These are phyloP conservation scores for Annulohypoxylon bovei DNA, from an alignment of 495 filamentous ascomycete species.

Conservation along the genomic window DNA sequence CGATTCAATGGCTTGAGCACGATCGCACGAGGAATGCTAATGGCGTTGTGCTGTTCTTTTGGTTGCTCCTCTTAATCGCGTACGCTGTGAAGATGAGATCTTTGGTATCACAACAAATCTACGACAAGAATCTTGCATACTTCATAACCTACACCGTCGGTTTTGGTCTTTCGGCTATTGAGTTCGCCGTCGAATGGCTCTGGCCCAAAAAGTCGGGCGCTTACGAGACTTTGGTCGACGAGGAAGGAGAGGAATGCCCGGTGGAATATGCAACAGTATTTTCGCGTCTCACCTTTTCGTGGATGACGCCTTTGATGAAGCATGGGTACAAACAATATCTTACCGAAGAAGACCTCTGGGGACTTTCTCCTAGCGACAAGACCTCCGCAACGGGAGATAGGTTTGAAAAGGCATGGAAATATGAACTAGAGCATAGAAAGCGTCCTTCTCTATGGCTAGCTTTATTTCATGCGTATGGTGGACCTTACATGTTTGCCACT, in stretches of 20 bases:
- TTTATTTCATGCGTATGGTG: constrained; percentile 85
- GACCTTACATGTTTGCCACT: constrained; percentile 79
- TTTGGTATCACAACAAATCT: constrained; percentile 78
- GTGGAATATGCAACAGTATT: constrained; percentile 95
- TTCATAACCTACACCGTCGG: constrained; percentile 82
- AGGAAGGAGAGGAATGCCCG: constrained; percentile 84
- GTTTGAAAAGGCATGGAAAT: constrained; percentile 80
- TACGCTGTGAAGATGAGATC: constrained; percentile 89
- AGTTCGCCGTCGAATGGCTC: constrained; percentile 89
- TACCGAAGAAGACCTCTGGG: constrained; percentile 98
- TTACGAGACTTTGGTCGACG: constrained; percentile 85
- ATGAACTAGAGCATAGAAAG: constrained; percentile 74
- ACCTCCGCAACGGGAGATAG: constrained; percentile 72
- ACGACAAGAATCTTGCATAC: constrained; percentile 71
- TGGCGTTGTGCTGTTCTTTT: constrained; percentile 94
- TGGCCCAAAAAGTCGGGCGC: constrained; percentile 85
- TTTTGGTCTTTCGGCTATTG: constrained; percentile 73
- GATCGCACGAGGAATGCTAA: constrained; percentile 87
- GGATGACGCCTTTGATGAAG: constrained; percentile 99
- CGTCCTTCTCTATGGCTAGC: constrained; percentile 91
- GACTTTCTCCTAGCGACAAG: constrained; percentile 80
- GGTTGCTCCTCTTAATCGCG: constrained; percentile 86
- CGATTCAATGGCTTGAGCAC: constrained; percentile 94
- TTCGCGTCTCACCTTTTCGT: constrained; percentile 92
- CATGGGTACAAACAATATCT: constrained; percentile 91